phyloP scores from a whole-genome alignment of 2,329 filamentous ascomycete species.

The Fusarium kyushuense region DNA sequence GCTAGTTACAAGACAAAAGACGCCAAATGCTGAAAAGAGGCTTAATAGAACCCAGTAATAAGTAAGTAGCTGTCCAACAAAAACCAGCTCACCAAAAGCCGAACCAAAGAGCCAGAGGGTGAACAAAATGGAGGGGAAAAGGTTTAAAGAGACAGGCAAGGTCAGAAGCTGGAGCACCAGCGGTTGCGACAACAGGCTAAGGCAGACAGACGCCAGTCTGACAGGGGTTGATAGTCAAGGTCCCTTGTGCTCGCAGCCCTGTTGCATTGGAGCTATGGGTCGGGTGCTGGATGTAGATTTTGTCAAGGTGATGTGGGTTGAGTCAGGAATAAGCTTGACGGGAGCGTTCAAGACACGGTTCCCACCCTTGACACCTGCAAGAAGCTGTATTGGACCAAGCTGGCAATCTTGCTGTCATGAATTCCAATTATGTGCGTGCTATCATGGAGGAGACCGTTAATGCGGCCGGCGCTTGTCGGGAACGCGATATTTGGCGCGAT shows the following conservation, averaged over 20 bases:
- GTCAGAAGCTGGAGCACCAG: slow-evolving; percentile 44
- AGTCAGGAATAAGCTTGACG: slow-evolving; percentile 25
- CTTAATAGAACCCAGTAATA: slow-evolving; percentile 16
- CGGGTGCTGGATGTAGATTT: slow-evolving; percentile 30
- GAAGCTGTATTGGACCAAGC: slow-evolving; percentile 31
- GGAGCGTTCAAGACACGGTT: slow-evolving; percentile 33
- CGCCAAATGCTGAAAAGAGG: slow-evolving; percentile 16
- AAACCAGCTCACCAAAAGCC: slow-evolving; percentile 39
- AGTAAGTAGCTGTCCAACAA: slow-evolving; percentile 33
- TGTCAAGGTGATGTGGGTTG: slow-evolving; percentile 23
- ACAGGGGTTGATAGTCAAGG: slow-evolving; percentile 44
- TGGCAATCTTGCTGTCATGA: slow-evolving; percentile 15
- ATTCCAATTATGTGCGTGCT: slow-evolving; percentile 23
- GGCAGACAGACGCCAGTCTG: slow-evolving; percentile 43
- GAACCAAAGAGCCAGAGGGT: slow-evolving; percentile 32
- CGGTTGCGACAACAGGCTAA: slow-evolving; percentile 45
- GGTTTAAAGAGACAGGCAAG: slow-evolving; percentile 50
- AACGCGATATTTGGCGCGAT: slow-evolving; percentile 44
- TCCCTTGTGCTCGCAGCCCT: slow-evolving; percentile 41
- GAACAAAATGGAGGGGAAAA: slow-evolving; percentile 49
- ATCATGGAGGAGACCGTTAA: slow-evolving; percentile 37
- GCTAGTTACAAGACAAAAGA: slow-evolving; percentile 9
- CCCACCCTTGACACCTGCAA: slow-evolving; percentile 37
- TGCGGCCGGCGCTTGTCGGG: slow-evolving; percentile 48
- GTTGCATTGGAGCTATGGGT: slow-evolving; percentile 39